Evolutionary conservation across 1,284 basidiomycete genomes (phyloP).

Genomic region (Boletus sp.): DNA sequence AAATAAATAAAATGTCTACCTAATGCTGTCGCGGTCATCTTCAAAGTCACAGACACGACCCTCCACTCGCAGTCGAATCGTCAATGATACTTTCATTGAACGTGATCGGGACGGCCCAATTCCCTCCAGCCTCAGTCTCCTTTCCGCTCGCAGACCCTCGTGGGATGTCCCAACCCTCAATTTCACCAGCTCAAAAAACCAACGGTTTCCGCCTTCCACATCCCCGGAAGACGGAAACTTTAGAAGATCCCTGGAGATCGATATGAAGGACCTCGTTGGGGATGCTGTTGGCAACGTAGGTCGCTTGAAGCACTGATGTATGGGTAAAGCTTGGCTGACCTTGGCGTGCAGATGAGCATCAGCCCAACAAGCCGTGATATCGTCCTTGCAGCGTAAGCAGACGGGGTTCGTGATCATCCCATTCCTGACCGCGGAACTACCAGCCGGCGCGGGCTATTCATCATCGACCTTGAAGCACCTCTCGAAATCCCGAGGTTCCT

Average conservation of each 20-base stretch:
- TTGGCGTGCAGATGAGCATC: slow-evolving; percentile 65
- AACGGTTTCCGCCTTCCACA: slow-evolving; percentile 26
- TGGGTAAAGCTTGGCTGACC: slow-evolving; percentile 1
- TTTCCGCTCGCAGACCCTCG: slow-evolving; percentile 34
- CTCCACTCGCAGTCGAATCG: slow-evolving; percentile 24
- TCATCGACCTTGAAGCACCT: slow-evolving; percentile 90
- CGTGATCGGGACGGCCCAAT: slow-evolving; percentile 26
- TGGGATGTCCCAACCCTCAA: slow-evolving; percentile 33
- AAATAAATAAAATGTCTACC: neutral
- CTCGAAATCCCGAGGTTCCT: slow-evolving; percentile 88
- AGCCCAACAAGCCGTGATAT: slow-evolving; percentile 78
- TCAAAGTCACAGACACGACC: slow-evolving; percentile 22
- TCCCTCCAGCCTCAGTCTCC: slow-evolving; percentile 32
- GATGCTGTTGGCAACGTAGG: slow-evolving; percentile 81
- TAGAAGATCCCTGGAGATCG: slow-evolving; percentile 59
- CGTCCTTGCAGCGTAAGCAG: slow-evolving; percentile 72
- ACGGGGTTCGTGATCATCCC: no score
- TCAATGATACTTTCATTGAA: slow-evolving; percentile 17
- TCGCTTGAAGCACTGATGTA: slow-evolving; percentile 5
- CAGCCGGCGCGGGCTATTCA: slow-evolving; percentile 91
- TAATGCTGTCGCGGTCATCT: slow-evolving; percentile 26
- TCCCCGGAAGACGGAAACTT: slow-evolving; percentile 59
- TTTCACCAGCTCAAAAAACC: slow-evolving; percentile 12
- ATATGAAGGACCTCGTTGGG: slow-evolving; percentile 74
- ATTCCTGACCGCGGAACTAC: slow-evolving; percentile 7